Base-by-base conservation (phyloP, 2,329 filamentous ascomycete genomes). In the Xylariomycetidae sp. region DNA sequence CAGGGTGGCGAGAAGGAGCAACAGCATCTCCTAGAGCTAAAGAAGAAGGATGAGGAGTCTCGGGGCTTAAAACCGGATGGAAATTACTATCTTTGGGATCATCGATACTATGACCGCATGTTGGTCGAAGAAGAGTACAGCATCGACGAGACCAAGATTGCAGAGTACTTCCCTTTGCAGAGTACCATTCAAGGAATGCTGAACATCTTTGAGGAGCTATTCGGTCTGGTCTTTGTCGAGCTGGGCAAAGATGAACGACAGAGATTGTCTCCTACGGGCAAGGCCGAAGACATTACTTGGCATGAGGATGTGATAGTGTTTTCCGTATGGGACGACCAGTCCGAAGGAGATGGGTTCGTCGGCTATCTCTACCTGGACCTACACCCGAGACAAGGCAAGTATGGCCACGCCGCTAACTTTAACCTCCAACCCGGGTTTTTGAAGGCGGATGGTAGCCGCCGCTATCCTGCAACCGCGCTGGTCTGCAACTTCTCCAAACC, bases 401-500 rank as follows among this genome's bases (percentile, higher is more conserved):
- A 90, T 56, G 81, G 83, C 12, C 86, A 90, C 52, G 85, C 86
- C 5, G 86, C 86, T 51, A 90, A 90, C 67, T 90, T 92, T 66
- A 85, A 81, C 59, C 61, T 92, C 2, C 80, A 87, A 59, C 83
- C 85, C 1, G 83, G 83, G 16, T 88, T 75, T 61, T 63, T 79
- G 36, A 67, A 72, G 37, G 66, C 74, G 33, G 77, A 88, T 40
- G 85, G 84, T 41, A 80, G 76, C 22, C 74, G 84, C 34, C 72
- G 79, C 36, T 89, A 88, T 57, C 85, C 85, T 5, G 82, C 82
- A 1, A 90, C 85, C 0, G 83, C 85, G 2, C 68, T 90, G 9
- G 85, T 90, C 9, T 90, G 85, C 72, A 90, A 90, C 64, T 90
- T 90, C 58, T 85, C 80, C 54, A 89, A 89, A 62, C 82, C 85